Evolutionary conservation across 1,284 basidiomycete species (phyloP).

Genomic region (Melampsora americana): DNA sequence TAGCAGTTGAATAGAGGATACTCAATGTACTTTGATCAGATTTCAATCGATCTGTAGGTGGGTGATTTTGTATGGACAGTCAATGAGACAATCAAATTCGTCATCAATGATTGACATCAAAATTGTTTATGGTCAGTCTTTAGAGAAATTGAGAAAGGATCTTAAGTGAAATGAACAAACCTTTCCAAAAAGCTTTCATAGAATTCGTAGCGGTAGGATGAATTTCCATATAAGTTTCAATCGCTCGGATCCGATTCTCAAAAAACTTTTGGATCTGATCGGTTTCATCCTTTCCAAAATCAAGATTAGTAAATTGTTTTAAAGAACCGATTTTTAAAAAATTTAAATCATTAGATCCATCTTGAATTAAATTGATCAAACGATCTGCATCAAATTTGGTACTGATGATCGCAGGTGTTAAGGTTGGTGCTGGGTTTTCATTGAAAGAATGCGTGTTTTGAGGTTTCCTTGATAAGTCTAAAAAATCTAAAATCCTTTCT

Average conservation of each 20-base stretch:
- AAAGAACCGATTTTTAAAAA: background rate
- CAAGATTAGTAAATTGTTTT: background rate
- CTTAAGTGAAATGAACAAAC: background rate
- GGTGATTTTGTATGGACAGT: too few species aligned
- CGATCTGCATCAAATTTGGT: background rate
- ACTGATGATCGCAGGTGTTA: conserved; percentile 6
- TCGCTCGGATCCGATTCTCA: background rate
- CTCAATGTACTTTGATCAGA: background rate
- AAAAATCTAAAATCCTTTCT: background rate
- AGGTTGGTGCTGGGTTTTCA: background rate
- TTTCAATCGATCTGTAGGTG: background rate
- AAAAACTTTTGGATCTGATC: background rate
- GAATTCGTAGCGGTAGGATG: background rate
- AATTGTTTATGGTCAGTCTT: too few species aligned
- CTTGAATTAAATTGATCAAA: background rate
- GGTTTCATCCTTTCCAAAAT: background rate
- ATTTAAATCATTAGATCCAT: background rate
- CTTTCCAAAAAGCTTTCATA: conserved; percentile 1
- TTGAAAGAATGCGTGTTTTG: background rate
- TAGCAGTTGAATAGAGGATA: background rate
- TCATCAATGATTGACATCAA: too few species aligned
- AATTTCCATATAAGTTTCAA: background rate
- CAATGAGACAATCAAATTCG: too few species aligned
- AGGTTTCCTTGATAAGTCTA: conserved; percentile 1
- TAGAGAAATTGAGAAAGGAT: too few species aligned